These are phyloP conservation scores for Penicillium decumbens DNA, from an alignment of 2,329 filamentous ascomycete species.

Conservation along the genomic window DNA sequence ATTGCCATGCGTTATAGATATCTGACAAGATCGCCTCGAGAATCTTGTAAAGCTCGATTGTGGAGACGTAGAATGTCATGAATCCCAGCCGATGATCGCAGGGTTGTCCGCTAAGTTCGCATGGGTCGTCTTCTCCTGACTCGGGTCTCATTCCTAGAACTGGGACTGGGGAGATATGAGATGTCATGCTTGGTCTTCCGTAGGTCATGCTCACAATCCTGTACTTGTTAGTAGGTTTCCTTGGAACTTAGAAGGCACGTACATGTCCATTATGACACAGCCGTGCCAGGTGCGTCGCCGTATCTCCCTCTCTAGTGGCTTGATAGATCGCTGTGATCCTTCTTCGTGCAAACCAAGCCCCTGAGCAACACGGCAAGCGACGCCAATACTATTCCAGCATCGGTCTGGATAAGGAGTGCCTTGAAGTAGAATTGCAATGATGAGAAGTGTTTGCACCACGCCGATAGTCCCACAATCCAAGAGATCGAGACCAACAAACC, in stretches of 20 bases:
- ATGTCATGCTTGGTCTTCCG: slow-evolving; percentile 34
- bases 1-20: slow-evolving; percentile 32
- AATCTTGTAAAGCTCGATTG: slow-evolving; percentile 29
- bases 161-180: slow-evolving; percentile 25
- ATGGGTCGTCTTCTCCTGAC: slow-evolving; percentile 15
- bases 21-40: slow-evolving; percentile 34
- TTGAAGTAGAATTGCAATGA: slow-evolving; percentile 40
- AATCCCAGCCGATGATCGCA: slow-evolving; percentile 14
- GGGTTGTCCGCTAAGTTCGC: slow-evolving; percentile 8
- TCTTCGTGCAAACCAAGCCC: slow-evolving; percentile 41
- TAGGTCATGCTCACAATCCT: slow-evolving; percentile 41
- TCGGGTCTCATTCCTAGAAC: slow-evolving; percentile 20
- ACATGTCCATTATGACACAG: slow-evolving; percentile 40
- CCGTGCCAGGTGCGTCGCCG: slow-evolving; percentile 39
- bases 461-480: slow-evolving; percentile 38
- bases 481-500: slow-evolving; percentile 37
- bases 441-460: slow-evolving; percentile 41
- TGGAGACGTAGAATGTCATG: slow-evolving; percentile 27
- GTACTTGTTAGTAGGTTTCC: neutral
- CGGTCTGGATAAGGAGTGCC: slow-evolving; percentile 40
- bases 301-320: slow-evolving; percentile 36
- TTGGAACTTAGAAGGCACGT: slow-evolving; percentile 6
- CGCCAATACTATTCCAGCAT: slow-evolving; percentile 44
- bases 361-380: slow-evolving; percentile 42
- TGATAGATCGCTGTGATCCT: slow-evolving; percentile 10